Conservation (phyloP, 805 yeast genomes). For the Wickerhamiella dianesei region DNA sequence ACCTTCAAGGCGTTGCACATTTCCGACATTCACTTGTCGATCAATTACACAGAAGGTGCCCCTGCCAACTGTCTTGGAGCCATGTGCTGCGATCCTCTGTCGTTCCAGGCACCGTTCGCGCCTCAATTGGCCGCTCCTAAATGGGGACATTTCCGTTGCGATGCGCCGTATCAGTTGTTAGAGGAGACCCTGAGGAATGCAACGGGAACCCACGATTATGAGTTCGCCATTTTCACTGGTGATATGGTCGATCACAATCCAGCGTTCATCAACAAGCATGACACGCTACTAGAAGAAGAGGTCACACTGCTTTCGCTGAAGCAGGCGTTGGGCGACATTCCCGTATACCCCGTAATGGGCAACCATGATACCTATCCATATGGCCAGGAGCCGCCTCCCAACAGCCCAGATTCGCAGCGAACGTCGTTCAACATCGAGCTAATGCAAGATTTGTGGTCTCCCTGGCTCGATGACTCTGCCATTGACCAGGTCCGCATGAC, state of each 20-base stretch:
- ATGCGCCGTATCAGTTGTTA: constrained; percentile 48
- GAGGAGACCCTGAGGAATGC: constrained; percentile 21
- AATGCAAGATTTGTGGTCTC: constrained; percentile 36
- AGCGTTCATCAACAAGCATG: constrained; percentile 33
- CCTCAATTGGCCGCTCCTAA: constrained; percentile 37
- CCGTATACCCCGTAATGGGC: constrained; percentile 48
- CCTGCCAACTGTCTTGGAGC: constrained; percentile 27
- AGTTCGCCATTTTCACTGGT: constrained; percentile 55
- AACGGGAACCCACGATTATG: constrained; percentile 26
- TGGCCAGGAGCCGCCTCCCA: constrained; percentile 46
- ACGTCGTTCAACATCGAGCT: constrained; percentile 35
- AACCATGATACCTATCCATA: constrained; percentile 61
- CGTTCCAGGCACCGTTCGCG: constrained; percentile 27
- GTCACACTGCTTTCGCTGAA: constrained; percentile 40
- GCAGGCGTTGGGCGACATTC: constrained; percentile 33
- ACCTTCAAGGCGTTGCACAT: constrained; percentile 51
- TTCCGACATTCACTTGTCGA: constrained; percentile 52
- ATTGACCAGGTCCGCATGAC: constrained; percentile 31
- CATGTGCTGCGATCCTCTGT: constrained; percentile 50
- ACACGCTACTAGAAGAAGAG: constrained; percentile 40
- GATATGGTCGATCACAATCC: constrained; percentile 53
- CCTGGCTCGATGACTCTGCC: constrained; percentile 31
- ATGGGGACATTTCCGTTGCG: constrained; percentile 52
- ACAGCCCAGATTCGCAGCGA: constrained; percentile 30
- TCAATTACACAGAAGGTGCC: constrained; percentile 34